These are phyloP conservation scores for Sphaerosporella brunnea DNA, from an alignment of 495 filamentous ascomycete species.

Conservation along the genomic window DNA sequence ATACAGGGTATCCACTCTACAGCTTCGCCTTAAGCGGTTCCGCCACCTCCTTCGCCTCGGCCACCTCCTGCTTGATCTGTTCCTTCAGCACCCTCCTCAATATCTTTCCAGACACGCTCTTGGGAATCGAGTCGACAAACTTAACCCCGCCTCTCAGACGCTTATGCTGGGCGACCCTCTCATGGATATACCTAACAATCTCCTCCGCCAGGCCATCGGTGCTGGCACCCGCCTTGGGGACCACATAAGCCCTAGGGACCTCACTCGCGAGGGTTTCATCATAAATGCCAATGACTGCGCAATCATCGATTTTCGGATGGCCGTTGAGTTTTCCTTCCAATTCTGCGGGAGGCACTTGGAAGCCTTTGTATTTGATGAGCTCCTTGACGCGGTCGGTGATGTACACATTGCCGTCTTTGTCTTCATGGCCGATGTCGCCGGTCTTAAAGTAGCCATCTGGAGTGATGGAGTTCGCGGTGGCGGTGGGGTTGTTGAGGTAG, in stretches of 20 bases:
- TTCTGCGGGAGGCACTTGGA: conserved; percentile 78
- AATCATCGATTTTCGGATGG: conserved; percentile 60
- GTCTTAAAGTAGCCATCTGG: conserved; percentile 68
- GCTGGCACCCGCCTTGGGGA: conserved; percentile 38
- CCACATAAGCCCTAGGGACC: conserved; percentile 68
- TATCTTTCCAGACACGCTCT: conserved; percentile 77
- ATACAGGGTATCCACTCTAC: conserved; percentile 4
- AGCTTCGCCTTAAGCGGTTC: conserved; percentile 16
- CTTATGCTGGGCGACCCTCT: conserved; percentile 51
- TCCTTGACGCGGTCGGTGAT: conserved; percentile 83
- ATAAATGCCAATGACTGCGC: conserved; percentile 69
- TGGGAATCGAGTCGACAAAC: conserved; percentile 70
- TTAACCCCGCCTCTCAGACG: conserved; percentile 61
- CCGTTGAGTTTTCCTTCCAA: conserved; percentile 60
- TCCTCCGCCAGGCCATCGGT: conserved; percentile 39
- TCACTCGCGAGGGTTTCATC: conserved; percentile 54
- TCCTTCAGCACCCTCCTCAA: conserved; percentile 42
- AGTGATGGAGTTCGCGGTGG: conserved; percentile 47
- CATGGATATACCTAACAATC: conserved; percentile 44
- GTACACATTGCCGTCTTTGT: conserved; percentile 43
- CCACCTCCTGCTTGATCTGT: conserved; percentile 13
- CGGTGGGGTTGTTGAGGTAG: conserved; percentile 53
- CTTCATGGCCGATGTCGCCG: conserved; percentile 48
- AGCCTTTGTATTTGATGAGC: conserved; percentile 79
- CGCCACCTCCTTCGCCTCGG: background rate